These are phyloP conservation scores for Catunica adiposa DNA, from an alignment of 2,329 filamentous ascomycete species.

Conservation along the genomic window DNA sequence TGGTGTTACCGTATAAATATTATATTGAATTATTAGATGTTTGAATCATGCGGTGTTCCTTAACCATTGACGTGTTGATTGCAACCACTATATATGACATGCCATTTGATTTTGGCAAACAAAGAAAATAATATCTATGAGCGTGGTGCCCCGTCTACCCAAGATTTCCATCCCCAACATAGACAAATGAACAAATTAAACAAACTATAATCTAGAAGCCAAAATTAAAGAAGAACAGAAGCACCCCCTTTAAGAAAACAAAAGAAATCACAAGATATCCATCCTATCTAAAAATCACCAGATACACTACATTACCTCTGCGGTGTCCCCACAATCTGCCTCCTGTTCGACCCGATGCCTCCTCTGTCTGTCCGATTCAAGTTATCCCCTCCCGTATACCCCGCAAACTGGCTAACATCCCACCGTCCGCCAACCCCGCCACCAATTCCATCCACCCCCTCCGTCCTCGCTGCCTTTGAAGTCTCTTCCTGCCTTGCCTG, in stretches of 20 bases:
- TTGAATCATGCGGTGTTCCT: no score
- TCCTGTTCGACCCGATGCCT: conserved; percentile 51
- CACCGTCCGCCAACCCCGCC: conserved; percentile 52
- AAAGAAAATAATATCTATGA: no score
- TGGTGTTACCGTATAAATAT: no score
- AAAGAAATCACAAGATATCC: not conserved
- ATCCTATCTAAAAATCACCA: not conserved
- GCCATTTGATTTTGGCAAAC: no score
- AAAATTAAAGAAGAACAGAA: not conserved
- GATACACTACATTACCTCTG: conserved; percentile 8
- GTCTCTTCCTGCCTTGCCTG: conserved; percentile 56
- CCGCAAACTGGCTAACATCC: conserved; percentile 62
- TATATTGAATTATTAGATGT: no score
- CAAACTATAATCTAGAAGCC: not conserved
- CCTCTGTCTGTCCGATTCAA: conserved; percentile 47
- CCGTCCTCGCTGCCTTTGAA: conserved; percentile 36
- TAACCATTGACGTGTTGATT: no score
- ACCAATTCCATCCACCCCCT: conserved; percentile 44
- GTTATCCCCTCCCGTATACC: conserved; percentile 58
- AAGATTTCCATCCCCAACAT: no score
- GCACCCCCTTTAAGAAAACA: not conserved
- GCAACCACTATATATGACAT: no score
- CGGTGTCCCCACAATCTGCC: conserved; percentile 63
- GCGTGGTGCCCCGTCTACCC: no score
- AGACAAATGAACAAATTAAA: not conserved